These are phyloP conservation scores for Melanogaster broomeanus DNA, from an alignment of 768 basidiomycete genomes.

Conservation along the genomic window DNA sequence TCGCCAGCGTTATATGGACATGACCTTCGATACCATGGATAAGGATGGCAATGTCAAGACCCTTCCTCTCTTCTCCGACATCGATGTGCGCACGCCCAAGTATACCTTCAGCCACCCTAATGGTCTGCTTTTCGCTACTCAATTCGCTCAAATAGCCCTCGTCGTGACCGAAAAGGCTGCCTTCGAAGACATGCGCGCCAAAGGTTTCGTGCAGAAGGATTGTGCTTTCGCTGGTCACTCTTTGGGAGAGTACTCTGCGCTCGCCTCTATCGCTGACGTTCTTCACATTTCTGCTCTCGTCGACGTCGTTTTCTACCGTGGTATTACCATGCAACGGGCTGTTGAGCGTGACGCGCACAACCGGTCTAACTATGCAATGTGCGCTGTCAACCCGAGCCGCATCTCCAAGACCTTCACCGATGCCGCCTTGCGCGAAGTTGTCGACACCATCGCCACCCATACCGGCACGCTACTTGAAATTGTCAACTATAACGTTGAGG, in stretches of 20 bases:
- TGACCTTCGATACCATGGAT: slow-evolving; percentile 97
- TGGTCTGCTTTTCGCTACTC: slow-evolving; percentile 95
- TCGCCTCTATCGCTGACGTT: slow-evolving; percentile 97
- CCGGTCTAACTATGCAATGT: slow-evolving; percentile 98
- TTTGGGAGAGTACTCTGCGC: slow-evolving; percentile 96
- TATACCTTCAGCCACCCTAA: slow-evolving; percentile 99
- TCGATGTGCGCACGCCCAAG: slow-evolving; percentile 89
- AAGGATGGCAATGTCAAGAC: slow-evolving; percentile 96
- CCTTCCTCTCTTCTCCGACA: slow-evolving; percentile 93
- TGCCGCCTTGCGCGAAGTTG: slow-evolving; percentile 93
- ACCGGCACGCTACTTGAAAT: slow-evolving; percentile 91
- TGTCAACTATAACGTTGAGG: slow-evolving; percentile 95
- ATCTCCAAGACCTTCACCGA: slow-evolving; percentile 95
- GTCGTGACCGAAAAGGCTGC: slow-evolving; percentile 98
- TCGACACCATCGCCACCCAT: slow-evolving; percentile 80
- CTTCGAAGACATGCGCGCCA: slow-evolving; percentile 96
- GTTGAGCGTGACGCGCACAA: slow-evolving; percentile 94
- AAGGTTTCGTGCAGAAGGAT: slow-evolving; percentile 90
- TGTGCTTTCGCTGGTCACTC: slow-evolving; percentile 98
- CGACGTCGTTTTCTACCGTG: slow-evolving; percentile 99
- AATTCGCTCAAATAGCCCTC: slow-evolving; percentile 97
- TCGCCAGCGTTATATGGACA: slow-evolving; percentile 99
- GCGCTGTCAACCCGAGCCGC: slow-evolving; percentile 96
- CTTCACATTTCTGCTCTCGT: slow-evolving; percentile 93
- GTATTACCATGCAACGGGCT: slow-evolving; percentile 99